Percentiles rank a stretch among this genome's conserved stretches.
phyloP scores from a whole-genome alignment of 331 rosid species.

The Acacia pycnantha region DNA sequence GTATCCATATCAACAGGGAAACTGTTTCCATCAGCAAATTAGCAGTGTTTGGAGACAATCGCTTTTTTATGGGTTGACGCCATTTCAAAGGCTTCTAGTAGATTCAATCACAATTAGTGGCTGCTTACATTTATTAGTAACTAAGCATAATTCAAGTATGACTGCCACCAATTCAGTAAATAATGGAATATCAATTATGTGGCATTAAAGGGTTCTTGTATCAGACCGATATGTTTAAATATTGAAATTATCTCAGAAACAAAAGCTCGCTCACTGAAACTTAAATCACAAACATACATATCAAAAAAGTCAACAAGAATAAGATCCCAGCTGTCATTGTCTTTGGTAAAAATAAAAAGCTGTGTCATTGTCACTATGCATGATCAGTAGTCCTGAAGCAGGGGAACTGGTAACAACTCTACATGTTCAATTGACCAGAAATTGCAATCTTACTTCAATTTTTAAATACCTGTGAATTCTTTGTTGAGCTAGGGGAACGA shows the following conservation, averaged over 20 bases:
- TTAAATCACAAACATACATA: neutral
- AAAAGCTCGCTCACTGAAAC: slow-evolving; percentile 8
- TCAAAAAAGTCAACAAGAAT: neutral
- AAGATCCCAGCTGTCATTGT: neutral
- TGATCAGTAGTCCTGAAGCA: neutral
- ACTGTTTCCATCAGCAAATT: no score
- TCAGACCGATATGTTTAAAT: slow-evolving; percentile 7
- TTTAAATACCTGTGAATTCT: slow-evolving; percentile 51
- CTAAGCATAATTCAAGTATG: neutral
- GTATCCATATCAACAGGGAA: slow-evolving; percentile 8
- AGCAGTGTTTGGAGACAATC: neutral
- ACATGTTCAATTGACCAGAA: slow-evolving; percentile 1
- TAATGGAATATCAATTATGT: neutral
- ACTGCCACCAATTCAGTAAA: neutral
- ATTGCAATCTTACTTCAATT: neutral
- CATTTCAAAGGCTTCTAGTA: neutral
- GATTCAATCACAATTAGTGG: neutral
- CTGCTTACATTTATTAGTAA: slow-evolving; percentile 13
- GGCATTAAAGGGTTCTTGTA: neutral
- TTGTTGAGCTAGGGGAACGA: slow-evolving; percentile 53
- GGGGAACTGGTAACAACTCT: neutral
- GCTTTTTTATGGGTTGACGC: neutral
- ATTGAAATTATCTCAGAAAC: neutral
- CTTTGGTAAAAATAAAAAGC: neutral
- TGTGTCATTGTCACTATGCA: neutral